phyloP scores from a whole-genome alignment of 2,329 filamentous ascomycete genomes.

The Alternaria ethzedia region DNA sequence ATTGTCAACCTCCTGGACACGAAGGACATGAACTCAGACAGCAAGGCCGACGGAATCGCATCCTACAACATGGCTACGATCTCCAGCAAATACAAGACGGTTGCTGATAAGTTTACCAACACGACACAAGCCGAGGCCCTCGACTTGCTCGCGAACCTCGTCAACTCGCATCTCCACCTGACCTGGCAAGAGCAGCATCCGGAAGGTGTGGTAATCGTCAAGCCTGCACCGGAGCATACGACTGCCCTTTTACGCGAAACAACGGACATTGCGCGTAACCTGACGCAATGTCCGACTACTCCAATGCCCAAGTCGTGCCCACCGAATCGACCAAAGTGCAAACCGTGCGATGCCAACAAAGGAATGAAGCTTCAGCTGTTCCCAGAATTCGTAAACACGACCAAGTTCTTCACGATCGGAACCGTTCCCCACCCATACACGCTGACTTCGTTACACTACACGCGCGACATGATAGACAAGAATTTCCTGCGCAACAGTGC shows the following conservation, averaged over 20 bases:
- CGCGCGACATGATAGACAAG: slow-evolving; percentile 52
- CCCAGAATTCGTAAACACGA: slow-evolving; percentile 72
- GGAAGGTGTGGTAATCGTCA: slow-evolving; percentile 79
- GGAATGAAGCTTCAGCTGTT: slow-evolving; percentile 72
- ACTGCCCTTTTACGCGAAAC: slow-evolving; percentile 74
- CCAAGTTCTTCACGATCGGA: slow-evolving; percentile 78
- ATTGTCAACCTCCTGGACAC: slow-evolving; percentile 63
- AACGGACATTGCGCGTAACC: slow-evolving; percentile 73
- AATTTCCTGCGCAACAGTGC: slow-evolving; percentile 63
- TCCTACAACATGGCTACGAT: slow-evolving; percentile 74
- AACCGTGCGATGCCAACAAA: slow-evolving; percentile 69
- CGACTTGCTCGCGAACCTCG: slow-evolving; percentile 71
- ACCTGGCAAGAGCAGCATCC: slow-evolving; percentile 83
- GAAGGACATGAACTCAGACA: slow-evolving; percentile 70
- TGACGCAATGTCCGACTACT: slow-evolving; percentile 75
- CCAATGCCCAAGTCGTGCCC: slow-evolving; percentile 81
- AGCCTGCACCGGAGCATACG: slow-evolving; percentile 78
- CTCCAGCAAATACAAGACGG: slow-evolving; percentile 66
- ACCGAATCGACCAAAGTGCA: slow-evolving; percentile 78
- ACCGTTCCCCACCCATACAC: slow-evolving; percentile 93
- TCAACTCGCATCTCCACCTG: slow-evolving; percentile 83
- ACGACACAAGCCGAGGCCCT: slow-evolving; percentile 66
- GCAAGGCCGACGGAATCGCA: slow-evolving; percentile 71
- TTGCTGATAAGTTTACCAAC: slow-evolving; percentile 67
- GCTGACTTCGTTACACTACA: slow-evolving; percentile 70